phyloP scores from a whole-genome alignment of 768 basidiomycete genomes.

The Pulveroboletus sp. region DNA sequence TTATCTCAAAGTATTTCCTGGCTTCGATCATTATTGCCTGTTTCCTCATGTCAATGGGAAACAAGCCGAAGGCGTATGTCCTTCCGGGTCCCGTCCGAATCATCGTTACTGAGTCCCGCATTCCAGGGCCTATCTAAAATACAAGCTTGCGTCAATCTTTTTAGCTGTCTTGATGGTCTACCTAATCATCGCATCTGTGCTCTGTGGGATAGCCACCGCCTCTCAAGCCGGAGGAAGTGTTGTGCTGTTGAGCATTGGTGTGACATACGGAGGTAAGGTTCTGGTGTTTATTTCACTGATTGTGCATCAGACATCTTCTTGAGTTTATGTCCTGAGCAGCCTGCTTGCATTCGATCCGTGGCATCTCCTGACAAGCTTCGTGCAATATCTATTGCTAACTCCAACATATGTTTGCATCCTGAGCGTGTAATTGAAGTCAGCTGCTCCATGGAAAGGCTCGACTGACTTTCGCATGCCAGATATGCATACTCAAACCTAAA shows the following conservation, averaged over 20 bases:
- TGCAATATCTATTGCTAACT: slow-evolving; percentile 82
- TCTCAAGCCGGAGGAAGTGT: slow-evolving; percentile 57
- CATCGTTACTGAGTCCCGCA: slow-evolving; percentile 3
- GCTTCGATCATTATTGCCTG: slow-evolving; percentile 81
- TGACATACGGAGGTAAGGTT: slow-evolving; percentile 75
- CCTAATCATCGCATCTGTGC: slow-evolving; percentile 75
- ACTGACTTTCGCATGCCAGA: slow-evolving; percentile 38
- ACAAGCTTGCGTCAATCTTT: slow-evolving; percentile 69
- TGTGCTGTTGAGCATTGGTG: slow-evolving; percentile 81
- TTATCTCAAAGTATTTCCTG: slow-evolving; percentile 61
- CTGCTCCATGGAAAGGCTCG: neutral
- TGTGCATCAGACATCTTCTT: neutral
- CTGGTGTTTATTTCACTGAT: slow-evolving; percentile 3
- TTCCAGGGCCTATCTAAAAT: slow-evolving; percentile 48
- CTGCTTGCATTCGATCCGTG: slow-evolving; percentile 90
- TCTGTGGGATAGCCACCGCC: slow-evolving; percentile 72
- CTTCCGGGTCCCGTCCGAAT: neutral
- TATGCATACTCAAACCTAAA: slow-evolving; percentile 85
- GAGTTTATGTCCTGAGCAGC: slow-evolving; percentile 69
- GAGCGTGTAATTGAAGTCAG: slow-evolving; percentile 53
- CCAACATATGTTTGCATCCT: slow-evolving; percentile 77
- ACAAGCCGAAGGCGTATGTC: slow-evolving; percentile 75
- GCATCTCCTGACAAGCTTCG: slow-evolving; percentile 91
- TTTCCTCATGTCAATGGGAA: slow-evolving; percentile 95
- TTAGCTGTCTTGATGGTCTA: slow-evolving; percentile 80